Evolutionary conservation across 108 stramenopile species (phyloP).

Genomic region (Skeletonema costatum): DNA sequence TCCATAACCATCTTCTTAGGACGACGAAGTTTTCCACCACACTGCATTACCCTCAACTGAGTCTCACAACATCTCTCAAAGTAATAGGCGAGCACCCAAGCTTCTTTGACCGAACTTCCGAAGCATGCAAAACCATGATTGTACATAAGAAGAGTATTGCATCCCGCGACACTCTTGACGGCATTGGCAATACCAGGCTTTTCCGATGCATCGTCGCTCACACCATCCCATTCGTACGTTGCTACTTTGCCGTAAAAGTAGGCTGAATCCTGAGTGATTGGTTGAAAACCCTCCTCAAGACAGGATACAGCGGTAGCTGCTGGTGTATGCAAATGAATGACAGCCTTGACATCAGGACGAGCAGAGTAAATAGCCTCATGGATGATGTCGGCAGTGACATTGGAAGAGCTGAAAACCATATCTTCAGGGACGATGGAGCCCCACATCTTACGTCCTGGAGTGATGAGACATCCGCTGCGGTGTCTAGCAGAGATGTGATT

Average conservation of each 20-base stretch:
- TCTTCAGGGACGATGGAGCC: conserved; percentile 57
- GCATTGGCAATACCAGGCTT: conserved; percentile 45
- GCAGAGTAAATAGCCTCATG: conserved; percentile 66
- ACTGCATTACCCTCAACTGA: conserved; percentile 50
- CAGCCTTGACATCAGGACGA: conserved; percentile 62
- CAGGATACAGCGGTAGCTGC: conserved; percentile 65
- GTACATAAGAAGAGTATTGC: conserved; percentile 66
- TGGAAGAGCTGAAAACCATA: conserved; percentile 52
- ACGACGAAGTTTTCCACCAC: conserved; percentile 48
- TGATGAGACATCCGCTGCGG: conserved; percentile 56
- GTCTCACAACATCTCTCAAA: conserved; percentile 60
- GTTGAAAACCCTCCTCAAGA: conserved; percentile 61
- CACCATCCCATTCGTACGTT: conserved; percentile 63
- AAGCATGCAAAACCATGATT: conserved; percentile 66
- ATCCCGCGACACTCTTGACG: conserved; percentile 38
- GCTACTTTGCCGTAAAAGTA: conserved; percentile 59
- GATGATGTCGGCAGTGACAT: conserved; percentile 68
- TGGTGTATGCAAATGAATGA: conserved; percentile 68
- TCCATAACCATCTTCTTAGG: conserved; percentile 47
- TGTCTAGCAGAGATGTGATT: conserved; percentile 68
- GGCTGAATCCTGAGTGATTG: conserved; percentile 60
- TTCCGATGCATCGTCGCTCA: conserved; percentile 57
- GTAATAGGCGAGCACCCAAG: conserved; percentile 72
- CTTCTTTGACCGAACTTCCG: conserved; percentile 52
- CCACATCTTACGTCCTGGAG: conserved; percentile 60